Evolutionary conservation across 2,329 filamentous ascomycete species (phyloP), one percentile per base, ranked within the genome.

Genomic region (Sclerotinia spermophila): DNA sequence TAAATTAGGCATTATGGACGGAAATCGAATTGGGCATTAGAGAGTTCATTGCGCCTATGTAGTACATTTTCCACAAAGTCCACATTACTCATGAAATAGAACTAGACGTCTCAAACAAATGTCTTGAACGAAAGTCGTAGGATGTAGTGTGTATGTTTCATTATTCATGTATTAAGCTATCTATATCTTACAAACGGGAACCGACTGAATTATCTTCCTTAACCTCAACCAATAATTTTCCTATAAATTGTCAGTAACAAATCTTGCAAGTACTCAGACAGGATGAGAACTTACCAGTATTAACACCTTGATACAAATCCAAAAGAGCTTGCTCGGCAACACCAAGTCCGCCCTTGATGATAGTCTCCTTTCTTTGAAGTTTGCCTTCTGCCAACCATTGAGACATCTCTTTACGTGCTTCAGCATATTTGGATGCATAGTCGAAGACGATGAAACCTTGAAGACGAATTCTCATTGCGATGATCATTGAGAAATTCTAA

Each of bases 381-480:
- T 89, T 92, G 65, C 92, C 92, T 78, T 92, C 87, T 2, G 82
- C 82, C n/a, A 93, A 78, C 91, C 91, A 94, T 73, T 86, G 80
- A 1, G 85, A 84, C 21, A 94, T 81, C 75, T 93, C 84, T 77
- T 85, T 82, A 74, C 86, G 81, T 0, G 90, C 92, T 56, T 81
- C 79, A 0, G 83, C 77, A 78, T 86, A 91, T 76, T 90, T 83
- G 67, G 85, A 81, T 6, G 79, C 80, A 76, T 85, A 92, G 79
- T 94, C 92, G 69, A 92, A 86, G 64, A 93, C 86, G 73, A 94
- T 90, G 80, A 94, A 94, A 0, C 90, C 90, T 81, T 90, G 84
- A 83, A 92, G 87, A 68, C 82, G 84, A 56, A 89, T 85, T 72
- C 87, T 81, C 83, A 87, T 87, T 8, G 81, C 79, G 58, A 86